Percentiles rank a stretch among this genome's conserved stretches.
These are phyloP conservation scores for Triticum urartu DNA, from an alignment of 176 grass and related monocot species.

Conservation along the genomic window DNA sequence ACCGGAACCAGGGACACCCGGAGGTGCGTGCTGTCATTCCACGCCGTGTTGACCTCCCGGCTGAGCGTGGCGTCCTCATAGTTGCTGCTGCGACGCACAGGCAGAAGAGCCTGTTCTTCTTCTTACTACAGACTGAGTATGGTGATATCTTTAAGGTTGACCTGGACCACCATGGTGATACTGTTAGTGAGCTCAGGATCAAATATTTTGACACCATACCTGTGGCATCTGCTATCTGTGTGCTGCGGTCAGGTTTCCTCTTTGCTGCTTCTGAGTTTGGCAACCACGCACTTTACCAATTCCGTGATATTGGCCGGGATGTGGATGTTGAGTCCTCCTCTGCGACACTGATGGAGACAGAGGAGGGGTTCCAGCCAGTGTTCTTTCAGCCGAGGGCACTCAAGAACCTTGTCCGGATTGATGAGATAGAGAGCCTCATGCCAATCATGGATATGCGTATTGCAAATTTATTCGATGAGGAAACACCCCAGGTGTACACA, in stretches of 20 bases:
- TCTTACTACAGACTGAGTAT: slow-evolving; percentile 86
- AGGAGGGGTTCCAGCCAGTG: slow-evolving; percentile 94
- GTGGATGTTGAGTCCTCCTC: slow-evolving; percentile 94
- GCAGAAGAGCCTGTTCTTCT: slow-evolving; percentile 92
- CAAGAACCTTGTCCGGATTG: slow-evolving; percentile 70
- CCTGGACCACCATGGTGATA: slow-evolving; percentile 64
- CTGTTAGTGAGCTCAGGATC: slow-evolving; percentile 84
- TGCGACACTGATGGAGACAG: slow-evolving; percentile 87
- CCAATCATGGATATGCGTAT: slow-evolving; percentile 95
- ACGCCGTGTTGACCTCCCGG: slow-evolving; percentile 83
- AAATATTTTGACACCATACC: slow-evolving; percentile 98
- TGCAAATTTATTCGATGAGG: slow-evolving; percentile 93
- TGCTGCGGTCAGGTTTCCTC: slow-evolving; percentile 73
- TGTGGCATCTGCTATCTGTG: slow-evolving; percentile 76
- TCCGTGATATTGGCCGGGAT: slow-evolving; percentile 83
- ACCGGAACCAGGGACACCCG: slow-evolving; percentile 91
- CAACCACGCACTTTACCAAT: slow-evolving; percentile 88
- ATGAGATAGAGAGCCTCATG: slow-evolving; percentile 88
- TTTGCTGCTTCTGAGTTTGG: slow-evolving; percentile 92
- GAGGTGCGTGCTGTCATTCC: slow-evolving; percentile 93
- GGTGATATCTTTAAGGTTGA: slow-evolving; percentile 92
- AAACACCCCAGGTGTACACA: slow-evolving; percentile 90
- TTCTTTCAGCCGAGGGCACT: slow-evolving; percentile 89
- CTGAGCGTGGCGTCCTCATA: slow-evolving; percentile 94
- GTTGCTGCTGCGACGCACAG: slow-evolving; percentile 89